Evolutionary conservation across 805 yeast species (phyloP).

Genomic region (Yamadazyma tumulicola): DNA sequence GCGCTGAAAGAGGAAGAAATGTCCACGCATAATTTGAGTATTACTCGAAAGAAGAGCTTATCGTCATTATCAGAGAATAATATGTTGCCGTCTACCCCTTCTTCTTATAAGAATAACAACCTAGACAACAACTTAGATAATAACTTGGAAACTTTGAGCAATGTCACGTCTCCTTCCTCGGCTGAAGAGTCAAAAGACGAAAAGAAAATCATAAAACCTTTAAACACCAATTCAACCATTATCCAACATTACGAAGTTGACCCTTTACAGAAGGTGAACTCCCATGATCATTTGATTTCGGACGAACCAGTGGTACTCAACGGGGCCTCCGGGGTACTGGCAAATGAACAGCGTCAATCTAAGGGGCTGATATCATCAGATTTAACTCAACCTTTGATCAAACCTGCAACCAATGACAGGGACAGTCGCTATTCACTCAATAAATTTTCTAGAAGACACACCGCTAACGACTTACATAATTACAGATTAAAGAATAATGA

Average conservation of each 20-base stretch:
- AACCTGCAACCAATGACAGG: too few species aligned
- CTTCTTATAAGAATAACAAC: slow-evolving; percentile 10
- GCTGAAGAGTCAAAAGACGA: slow-evolving; percentile 5
- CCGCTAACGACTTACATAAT: slow-evolving; percentile 11
- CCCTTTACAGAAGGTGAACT: too few species aligned
- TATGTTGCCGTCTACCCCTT: slow-evolving; percentile 11
- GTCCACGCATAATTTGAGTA: too few species aligned
- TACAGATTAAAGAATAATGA: slow-evolving; percentile 8
- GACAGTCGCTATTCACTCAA: background rate
- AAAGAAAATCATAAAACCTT: background rate
- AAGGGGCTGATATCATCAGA: too few species aligned
- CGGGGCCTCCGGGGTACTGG: too few species aligned
- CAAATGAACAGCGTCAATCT: too few species aligned
- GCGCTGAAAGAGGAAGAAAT: too few species aligned
- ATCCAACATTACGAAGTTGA: slow-evolving; percentile 5
- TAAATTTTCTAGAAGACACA: slow-evolving; percentile 10
- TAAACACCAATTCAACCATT: slow-evolving; percentile 7
- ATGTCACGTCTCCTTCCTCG: slow-evolving; percentile 15
- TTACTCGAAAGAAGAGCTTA: slow-evolving; percentile 1
- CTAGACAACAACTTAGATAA: too few species aligned
- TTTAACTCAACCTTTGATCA: too few species aligned
- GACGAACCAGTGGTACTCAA: too few species aligned
- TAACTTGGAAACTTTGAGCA: slow-evolving; percentile 9
- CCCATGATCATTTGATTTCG: too few species aligned
- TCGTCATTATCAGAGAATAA: slow-evolving; percentile 10